Percentiles rank a stretch among this genome's conserved stretches.
Evolutionary conservation across 139 green algal species (phyloP).

Genomic region (Micractinium sp.): DNA sequence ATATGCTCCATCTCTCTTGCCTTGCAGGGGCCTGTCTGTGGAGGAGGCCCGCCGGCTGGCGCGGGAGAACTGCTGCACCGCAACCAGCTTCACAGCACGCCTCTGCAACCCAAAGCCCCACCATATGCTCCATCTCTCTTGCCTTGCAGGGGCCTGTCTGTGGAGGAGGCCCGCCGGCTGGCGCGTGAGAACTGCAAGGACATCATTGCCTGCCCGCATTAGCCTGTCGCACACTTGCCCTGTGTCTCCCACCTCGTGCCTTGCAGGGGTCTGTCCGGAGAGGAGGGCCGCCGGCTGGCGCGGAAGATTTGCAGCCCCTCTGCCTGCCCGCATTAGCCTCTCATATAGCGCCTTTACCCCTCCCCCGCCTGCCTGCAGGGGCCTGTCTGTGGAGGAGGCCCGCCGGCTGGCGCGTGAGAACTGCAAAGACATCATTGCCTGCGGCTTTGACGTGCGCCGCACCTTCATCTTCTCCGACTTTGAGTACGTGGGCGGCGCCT

Average conservation of each 20-base stretch:
- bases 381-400: conserved; percentile 82
- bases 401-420: conserved; percentile 89
- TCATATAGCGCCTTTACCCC: not conserved
- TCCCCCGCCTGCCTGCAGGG: conserved; percentile 25
- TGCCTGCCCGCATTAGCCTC: not conserved
- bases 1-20: not conserved
- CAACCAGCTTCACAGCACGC: not conserved
- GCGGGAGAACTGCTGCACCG: conserved; percentile 87
- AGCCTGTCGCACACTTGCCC: not conserved
- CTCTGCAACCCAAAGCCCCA: too few relatives aligned
- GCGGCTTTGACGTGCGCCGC: conserved; percentile 92
- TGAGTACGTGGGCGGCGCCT: conserved; percentile 92
- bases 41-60: conserved; percentile 85
- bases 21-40: conserved; percentile 46
- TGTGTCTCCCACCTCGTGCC: not conserved
- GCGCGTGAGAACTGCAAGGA: conserved; percentile 95
- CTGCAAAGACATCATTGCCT: conserved; percentile 99
- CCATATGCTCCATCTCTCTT: not conserved
- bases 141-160: conserved; percentile 58
- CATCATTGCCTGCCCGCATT: conserved; percentile 92
- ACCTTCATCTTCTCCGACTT: conserved; percentile 99
- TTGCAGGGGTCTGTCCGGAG: not conserved
- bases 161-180: conserved; percentile 85
- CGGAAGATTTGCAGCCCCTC: not conserved
- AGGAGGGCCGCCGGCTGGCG: not conserved